These are phyloP conservation scores for Talaromyces liani DNA, from an alignment of 495 filamentous ascomycete genomes.

Conservation along the genomic window DNA sequence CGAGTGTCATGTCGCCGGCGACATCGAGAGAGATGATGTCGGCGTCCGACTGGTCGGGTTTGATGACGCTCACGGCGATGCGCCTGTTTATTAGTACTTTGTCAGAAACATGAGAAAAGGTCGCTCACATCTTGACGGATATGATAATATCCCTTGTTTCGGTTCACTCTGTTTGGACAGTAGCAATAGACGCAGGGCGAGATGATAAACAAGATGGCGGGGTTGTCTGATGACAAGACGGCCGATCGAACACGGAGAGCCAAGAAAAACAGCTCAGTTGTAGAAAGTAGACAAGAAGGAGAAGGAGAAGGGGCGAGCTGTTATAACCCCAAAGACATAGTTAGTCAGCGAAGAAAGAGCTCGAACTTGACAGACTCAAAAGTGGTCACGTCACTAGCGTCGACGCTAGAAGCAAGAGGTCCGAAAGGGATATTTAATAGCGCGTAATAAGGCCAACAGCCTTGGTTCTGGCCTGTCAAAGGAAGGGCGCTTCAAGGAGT, in stretches of 20 bases:
- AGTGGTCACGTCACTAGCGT: background rate
- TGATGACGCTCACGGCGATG: conserved; percentile 80
- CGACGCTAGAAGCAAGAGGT: conserved; percentile 2
- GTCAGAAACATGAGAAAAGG: background rate
- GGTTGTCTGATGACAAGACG: background rate
- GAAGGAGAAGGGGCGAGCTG: background rate
- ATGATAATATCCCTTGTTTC: background rate
- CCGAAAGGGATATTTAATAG: background rate
- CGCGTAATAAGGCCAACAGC: background rate
- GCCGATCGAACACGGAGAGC: background rate
- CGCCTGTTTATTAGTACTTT: conserved; percentile 41
- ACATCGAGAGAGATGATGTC: conserved; percentile 83
- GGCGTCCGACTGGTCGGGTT: conserved; percentile 61
- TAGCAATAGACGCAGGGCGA: background rate
- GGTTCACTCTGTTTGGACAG: background rate
- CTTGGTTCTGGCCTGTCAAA: background rate
- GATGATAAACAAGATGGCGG: background rate
- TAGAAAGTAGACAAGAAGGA: background rate
- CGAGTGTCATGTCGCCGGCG: conserved; percentile 73
- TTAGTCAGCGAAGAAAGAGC: conserved; percentile 5
- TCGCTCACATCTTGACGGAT: conserved; percentile 5
- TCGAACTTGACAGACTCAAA: background rate
- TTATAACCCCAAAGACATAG: background rate
- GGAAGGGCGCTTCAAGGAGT: background rate
- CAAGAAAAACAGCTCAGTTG: background rate